phyloP scores from a whole-genome alignment of 192 early-diverging fungal genomes.

The Powellomyces hirtus region DNA sequence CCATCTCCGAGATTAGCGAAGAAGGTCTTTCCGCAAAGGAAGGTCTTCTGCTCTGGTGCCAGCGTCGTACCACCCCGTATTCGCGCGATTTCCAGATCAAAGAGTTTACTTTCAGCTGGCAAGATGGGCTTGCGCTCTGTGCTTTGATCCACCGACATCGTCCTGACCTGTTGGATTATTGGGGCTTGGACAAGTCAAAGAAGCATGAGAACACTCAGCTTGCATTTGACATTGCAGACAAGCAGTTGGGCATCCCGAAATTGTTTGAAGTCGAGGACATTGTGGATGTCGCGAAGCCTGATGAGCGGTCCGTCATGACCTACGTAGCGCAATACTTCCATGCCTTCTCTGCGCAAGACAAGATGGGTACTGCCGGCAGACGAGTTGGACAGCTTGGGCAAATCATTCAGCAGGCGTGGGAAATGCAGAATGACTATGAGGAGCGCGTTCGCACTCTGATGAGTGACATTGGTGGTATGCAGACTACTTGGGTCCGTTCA shows the following conservation, averaged over 20 bases:
- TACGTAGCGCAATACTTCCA: constrained; percentile 99
- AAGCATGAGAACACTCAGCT: constrained; percentile 83
- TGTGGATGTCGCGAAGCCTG: constrained; percentile 88
- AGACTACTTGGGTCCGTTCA: constrained; percentile 62
- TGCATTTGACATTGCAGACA: constrained; percentile 93
- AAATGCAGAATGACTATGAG: constrained; percentile 95
- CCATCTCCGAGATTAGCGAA: constrained; percentile 92
- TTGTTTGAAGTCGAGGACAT: constrained; percentile 95
- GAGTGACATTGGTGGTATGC: constrained; percentile 60
- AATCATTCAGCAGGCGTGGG: constrained; percentile 83
- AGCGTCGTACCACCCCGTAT: constrained; percentile 89
- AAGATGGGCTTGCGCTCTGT: constrained; percentile 93
- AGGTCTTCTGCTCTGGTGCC: constrained; percentile 95
- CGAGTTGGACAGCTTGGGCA: constrained; percentile 85
- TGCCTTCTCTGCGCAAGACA: constrained; percentile 87
- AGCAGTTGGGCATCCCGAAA: constrained; percentile 85
- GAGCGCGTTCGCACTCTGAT: constrained; percentile 74
- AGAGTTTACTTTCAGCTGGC: constrained; percentile 93
- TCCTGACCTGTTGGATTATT: constrained; percentile 90
- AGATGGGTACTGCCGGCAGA: constrained; percentile 84
- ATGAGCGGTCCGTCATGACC: constrained; percentile 96
- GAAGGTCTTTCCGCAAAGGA: constrained; percentile 96
- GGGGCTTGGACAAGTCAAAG: constrained; percentile 78
- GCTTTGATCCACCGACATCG: constrained; percentile 96
- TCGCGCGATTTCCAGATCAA: constrained; percentile 79